Conservation (phyloP, 441 rosid species). For the Biscutella laevigata region DNA sequence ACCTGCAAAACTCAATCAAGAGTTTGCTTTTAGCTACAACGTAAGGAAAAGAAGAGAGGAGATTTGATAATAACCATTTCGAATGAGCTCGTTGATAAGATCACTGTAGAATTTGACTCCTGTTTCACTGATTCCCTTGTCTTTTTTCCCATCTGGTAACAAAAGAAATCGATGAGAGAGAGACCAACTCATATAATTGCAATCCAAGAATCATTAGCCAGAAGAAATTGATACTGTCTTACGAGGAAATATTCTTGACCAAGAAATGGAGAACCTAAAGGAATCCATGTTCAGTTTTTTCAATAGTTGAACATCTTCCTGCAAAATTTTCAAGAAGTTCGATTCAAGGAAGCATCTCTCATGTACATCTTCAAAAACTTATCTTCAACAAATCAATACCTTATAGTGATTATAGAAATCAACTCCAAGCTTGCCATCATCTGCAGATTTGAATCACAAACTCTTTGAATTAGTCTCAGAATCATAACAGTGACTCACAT, state of each 20-base stretch:
- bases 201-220: neutral
- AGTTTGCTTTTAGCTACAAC: neutral
- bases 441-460: slow-evolving; percentile 3
- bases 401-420: slow-evolving; percentile 31
- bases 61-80: slow-evolving; percentile 24
- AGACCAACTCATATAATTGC: neutral
- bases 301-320: slow-evolving; percentile 30
- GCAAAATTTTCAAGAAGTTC: too few relatives aligned
- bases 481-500: too few relatives aligned
- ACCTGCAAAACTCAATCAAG: slow-evolving; percentile 21
- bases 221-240: neutral
- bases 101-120: slow-evolving; percentile 38
- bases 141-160: slow-evolving; percentile 34
- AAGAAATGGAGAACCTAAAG: slow-evolving; percentile 29
- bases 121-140: slow-evolving; percentile 32
- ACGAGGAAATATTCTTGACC: slow-evolving; percentile 31
- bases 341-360: too few relatives aligned
- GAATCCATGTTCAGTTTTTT: slow-evolving; percentile 28
- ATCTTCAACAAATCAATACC: slow-evolving; percentile 12
- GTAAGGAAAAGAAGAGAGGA: neutral
- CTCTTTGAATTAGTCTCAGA: neutral
- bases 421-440: slow-evolving; percentile 22
- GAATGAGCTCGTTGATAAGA: slow-evolving; percentile 35
- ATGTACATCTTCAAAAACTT: too few relatives aligned
- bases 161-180: neutral